Percentiles rank a stretch among this genome's conserved stretches.
These are phyloP conservation scores for Sordaria brevicollis DNA, from an alignment of 495 filamentous ascomycete species.

Conservation along the genomic window DNA sequence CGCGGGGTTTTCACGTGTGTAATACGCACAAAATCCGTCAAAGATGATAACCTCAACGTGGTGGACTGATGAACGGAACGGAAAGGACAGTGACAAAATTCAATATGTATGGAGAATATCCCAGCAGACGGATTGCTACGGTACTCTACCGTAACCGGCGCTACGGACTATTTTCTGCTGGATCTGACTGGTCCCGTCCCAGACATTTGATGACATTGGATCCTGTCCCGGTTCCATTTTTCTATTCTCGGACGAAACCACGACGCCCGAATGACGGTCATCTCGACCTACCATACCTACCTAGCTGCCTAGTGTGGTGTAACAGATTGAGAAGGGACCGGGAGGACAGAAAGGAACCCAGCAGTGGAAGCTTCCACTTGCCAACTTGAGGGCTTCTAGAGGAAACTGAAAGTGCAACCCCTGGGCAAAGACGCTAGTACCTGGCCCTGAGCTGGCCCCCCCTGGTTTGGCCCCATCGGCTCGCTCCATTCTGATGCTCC, in stretches of 20 bases:
- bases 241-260: not conserved
- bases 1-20: not conserved
- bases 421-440: not conserved
- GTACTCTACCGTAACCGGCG: not conserved
- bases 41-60: not conserved
- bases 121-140: not conserved
- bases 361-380: not conserved
- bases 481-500: constrained; percentile 3
- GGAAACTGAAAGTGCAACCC: not conserved
- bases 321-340: no score
- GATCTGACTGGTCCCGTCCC: not conserved
- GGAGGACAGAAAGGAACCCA: no score
- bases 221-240: not conserved
- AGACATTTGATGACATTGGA: not conserved
- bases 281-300: no score
- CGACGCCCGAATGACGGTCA: not conserved
- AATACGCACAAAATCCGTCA: not conserved
- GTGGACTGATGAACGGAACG: not conserved
- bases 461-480: not conserved
- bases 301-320: no score
- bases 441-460: no score
- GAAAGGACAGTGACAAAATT: not conserved
- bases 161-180: not conserved
- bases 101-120: not conserved
- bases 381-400: no score